Base-by-base conservation (phyloP, 148 eudicot genomes). In the Chenopodium berlandieri region DNA sequence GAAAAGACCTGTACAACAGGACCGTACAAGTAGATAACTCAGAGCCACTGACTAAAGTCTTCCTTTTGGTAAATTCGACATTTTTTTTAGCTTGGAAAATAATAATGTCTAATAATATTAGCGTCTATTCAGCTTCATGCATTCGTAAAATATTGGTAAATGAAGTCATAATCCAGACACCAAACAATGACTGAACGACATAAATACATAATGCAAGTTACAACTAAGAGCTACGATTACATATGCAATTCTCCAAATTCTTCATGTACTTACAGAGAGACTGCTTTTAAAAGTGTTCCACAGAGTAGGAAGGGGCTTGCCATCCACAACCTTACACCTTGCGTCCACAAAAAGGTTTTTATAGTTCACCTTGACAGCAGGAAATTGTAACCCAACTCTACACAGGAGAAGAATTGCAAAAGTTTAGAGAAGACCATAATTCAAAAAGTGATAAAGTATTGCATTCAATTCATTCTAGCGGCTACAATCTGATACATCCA, bases 271-370 rank as follows among this genome's bases (percentile, higher is more conserved):
- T 88, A 92, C 98, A n/a, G 81, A 86, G 48, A 89, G 12, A 80
- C 90, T 75, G 88, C 90, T 87, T 82, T 90, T 92, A 4, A 93
- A 63, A 79, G 95, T 89, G 77, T 95, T 95, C 97, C 97, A 95
- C 7, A 95, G 91, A 48, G 98, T 90, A 0, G 98, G 97, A 37
- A 95, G 93, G 22, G 98, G 96, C 88, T 92, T 95, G 22, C 98
- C 98, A 76, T 88, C 83, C 65, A 93, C 91, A 5, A 95, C 92
- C 83, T 89, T 89, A 83, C 96, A 93, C 80, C 87, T 86, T 11
- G 93, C 96, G 74, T 91, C 92, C 75, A 95, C 89, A 50, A 34
- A 63, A 71, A 95, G 87, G 86, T 91, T 91, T 14, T 75, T 75
- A 67, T 90, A 95, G 84, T 94, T 90, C 72, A 93, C 92, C 78